Conservation (phyloP, 495 filamentous ascomycete species). For the Aspergillus biplanus region DNA sequence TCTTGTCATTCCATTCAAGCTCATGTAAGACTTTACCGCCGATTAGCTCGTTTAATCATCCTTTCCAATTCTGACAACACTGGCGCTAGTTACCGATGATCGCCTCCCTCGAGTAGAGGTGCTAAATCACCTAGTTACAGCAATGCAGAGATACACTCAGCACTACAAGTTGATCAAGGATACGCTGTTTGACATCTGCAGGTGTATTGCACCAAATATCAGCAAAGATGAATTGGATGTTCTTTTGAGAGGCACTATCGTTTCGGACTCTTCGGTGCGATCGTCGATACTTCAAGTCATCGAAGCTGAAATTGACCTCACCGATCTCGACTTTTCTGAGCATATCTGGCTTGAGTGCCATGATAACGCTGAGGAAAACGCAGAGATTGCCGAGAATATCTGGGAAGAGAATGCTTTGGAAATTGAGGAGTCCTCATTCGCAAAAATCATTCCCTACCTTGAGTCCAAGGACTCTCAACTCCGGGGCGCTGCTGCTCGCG, state of each 20-base stretch:
- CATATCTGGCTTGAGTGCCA: constrained; percentile 94
- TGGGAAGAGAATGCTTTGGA: constrained; percentile 93
- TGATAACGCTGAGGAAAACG: constrained; percentile 87
- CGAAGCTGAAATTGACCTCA: constrained; percentile 87
- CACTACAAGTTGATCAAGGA: constrained; percentile 96
- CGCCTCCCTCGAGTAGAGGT: constrained; percentile 77
- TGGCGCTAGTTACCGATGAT: constrained; percentile 57
- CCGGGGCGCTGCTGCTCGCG: constrained; percentile 78
- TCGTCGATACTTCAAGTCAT: constrained; percentile 90
- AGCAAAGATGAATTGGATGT: constrained; percentile 66
- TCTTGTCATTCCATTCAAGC: constrained; percentile 84
- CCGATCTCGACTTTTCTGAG: constrained; percentile 78
- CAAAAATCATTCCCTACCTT: constrained; percentile 75
- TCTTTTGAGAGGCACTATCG: constrained; percentile 74
- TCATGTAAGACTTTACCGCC: constrained; percentile 49
- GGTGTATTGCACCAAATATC: constrained; percentile 78
- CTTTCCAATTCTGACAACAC: constrained; percentile 1
- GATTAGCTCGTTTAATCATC: not conserved
- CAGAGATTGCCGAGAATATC: constrained; percentile 78
- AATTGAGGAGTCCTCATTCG: constrained; percentile 63
- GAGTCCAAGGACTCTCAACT: constrained; percentile 77
- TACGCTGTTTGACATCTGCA: constrained; percentile 80
- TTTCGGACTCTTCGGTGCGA: constrained; percentile 76
- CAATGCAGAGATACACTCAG: constrained; percentile 87
- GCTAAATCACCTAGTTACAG: constrained; percentile 66